A percentile compares a stretch with the other conserved stretches of the same genome.
Conservation (phyloP, 2,329 filamentous ascomycete species). For the Fusarium dlaminii region DNA sequence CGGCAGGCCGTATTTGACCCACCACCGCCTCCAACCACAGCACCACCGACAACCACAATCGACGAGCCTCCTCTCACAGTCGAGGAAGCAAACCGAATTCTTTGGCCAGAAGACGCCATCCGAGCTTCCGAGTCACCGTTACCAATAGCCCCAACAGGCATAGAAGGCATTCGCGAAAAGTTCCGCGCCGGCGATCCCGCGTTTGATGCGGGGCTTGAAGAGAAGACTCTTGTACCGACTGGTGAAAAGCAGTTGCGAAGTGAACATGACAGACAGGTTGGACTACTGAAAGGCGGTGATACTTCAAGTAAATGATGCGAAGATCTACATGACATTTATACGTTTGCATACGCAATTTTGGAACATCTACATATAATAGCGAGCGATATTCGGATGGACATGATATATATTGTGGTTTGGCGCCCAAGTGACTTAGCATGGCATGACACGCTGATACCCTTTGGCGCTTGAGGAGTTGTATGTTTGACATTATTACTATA, state of each 20-base stretch:
- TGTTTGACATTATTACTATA: neutral
- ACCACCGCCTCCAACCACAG: neutral
- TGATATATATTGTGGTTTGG: neutral
- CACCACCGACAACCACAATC: constrained; percentile 20
- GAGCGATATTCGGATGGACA: neutral
- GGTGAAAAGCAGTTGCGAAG: constrained; percentile 50
- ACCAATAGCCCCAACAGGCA: constrained; percentile 8
- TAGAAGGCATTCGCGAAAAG: constrained; percentile 51
- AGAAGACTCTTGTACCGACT: constrained; percentile 50
- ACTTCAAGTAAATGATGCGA: constrained; percentile 25
- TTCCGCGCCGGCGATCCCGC: constrained; percentile 50
- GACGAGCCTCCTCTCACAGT: constrained; percentile 51
- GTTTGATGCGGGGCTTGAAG: constrained; percentile 46
- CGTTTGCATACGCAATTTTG: neutral
- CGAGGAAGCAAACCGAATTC: constrained; percentile 52
- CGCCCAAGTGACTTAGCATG: neutral
- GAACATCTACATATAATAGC: neutral
- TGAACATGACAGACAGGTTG: constrained; percentile 45
- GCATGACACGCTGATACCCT: constrained; percentile 26
- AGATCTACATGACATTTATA: neutral
- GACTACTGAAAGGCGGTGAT: constrained; percentile 36
- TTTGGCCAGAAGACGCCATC: constrained; percentile 50
- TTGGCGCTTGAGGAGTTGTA: constrained; percentile 27
- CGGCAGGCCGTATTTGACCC: constrained; percentile 24
- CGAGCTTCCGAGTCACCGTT: constrained; percentile 20